These are phyloP conservation scores for Elongisporangium anandrum DNA, from an alignment of 352 stramenopile genomes.

Conservation along the genomic window DNA sequence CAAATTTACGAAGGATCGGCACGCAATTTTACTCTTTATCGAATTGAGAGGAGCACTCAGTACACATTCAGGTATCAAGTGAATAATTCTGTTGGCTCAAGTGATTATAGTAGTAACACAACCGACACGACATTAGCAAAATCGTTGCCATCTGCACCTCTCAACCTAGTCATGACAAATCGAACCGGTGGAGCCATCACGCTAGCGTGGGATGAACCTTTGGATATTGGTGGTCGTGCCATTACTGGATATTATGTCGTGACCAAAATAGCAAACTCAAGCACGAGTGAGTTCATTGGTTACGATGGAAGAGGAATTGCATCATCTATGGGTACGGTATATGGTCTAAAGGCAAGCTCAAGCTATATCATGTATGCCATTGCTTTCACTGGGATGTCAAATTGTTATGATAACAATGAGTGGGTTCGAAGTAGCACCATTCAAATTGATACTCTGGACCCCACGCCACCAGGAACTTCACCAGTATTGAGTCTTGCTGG, in stretches of 20 bases:
- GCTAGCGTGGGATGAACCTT: slow-evolving; percentile 43
- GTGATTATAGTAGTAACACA: slow-evolving; percentile 19
- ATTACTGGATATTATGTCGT: slow-evolving; percentile 47
- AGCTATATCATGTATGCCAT: slow-evolving; percentile 29
- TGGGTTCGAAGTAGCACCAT: slow-evolving; percentile 17
- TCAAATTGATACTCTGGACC: slow-evolving; percentile 6
- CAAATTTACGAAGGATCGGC: slow-evolving; percentile 20
- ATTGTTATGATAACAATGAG: slow-evolving; percentile 3
- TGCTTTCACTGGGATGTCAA: slow-evolving; percentile 18
- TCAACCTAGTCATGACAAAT: slow-evolving; percentile 17
- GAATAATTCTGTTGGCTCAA: slow-evolving; percentile 40
- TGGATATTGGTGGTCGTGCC: slow-evolving; percentile 40
- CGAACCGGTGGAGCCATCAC: slow-evolving; percentile 36
- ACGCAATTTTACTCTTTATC: slow-evolving; percentile 24
- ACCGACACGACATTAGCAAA: slow-evolving; percentile 27
- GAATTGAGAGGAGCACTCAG: slow-evolving; percentile 17
- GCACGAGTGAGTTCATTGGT: slow-evolving; percentile 12
- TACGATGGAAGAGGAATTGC: slow-evolving; percentile 41
- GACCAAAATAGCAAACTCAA: slow-evolving; percentile 11
- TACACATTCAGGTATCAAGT: slow-evolving; percentile 54
- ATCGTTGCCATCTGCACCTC: slow-evolving; percentile 35
- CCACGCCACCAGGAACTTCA: slow-evolving; percentile 17
- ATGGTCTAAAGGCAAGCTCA: slow-evolving; percentile 19
- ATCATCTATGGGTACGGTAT: slow-evolving; percentile 15
- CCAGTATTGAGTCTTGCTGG: slow-evolving; percentile 16